These are phyloP conservation scores for Ophryocystis elektroscirrha DNA, from an alignment of 169 alveolate species.

Conservation along the genomic window DNA sequence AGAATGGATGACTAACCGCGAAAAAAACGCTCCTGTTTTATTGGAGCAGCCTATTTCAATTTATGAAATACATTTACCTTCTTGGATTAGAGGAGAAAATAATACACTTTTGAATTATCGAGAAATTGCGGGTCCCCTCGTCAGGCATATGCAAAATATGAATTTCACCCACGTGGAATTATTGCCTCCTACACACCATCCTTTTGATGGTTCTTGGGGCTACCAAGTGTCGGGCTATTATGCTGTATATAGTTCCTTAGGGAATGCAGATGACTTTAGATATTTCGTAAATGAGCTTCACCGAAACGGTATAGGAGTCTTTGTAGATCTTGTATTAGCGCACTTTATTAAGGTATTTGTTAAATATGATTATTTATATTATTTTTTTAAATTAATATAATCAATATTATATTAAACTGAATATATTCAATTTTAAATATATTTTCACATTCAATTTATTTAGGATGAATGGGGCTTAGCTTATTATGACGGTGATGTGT, in stretches of 20 bases:
- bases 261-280: conserved; percentile 34
- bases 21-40: conserved; percentile 18
- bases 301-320: conserved; percentile 33
- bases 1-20: conserved; percentile 31
- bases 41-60: conserved; percentile 37
- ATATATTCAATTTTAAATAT: neutral
- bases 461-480: conserved; percentile 35
- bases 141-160: conserved; percentile 23
- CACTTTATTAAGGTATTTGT: conserved; percentile 29
- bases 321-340: conserved; percentile 36
- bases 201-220: conserved; percentile 45
- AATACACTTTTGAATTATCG: conserved; percentile 26
- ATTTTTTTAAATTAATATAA: conserved; percentile 5
- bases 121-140: conserved; percentile 34
- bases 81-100: conserved; percentile 40
- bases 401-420: conserved; percentile 7
- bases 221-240: conserved; percentile 38
- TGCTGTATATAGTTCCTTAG: conserved; percentile 38
- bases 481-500: conserved; percentile 32
- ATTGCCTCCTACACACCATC: conserved; percentile 41
- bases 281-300: conserved; percentile 32
- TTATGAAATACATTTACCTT: conserved; percentile 38
- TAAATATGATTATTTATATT: neutral
- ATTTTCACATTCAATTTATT: no score
- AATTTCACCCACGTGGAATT: conserved; percentile 42